A percentile compares a stretch with the other conserved stretches of the same genome.
Conservation (phyloP, 2,329 filamentous ascomycete genomes). For the Cucurbitaria berberidis region DNA sequence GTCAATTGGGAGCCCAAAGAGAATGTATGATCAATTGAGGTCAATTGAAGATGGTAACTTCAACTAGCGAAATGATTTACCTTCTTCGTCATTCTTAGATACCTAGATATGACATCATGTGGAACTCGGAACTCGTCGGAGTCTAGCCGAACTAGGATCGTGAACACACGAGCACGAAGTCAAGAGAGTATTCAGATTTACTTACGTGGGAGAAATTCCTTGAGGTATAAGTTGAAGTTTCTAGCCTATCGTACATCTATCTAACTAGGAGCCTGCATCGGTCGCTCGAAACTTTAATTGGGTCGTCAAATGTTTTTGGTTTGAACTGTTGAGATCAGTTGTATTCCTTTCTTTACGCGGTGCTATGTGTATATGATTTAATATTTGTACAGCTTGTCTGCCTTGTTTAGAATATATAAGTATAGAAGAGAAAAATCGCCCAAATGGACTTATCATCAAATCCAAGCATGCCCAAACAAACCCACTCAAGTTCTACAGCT, state of each 20-base stretch:
- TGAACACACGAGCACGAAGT: slow-evolving; percentile 6
- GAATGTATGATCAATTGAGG: background rate
- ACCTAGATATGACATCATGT: slow-evolving; percentile 1
- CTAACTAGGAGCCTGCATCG: background rate
- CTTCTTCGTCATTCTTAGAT: background rate
- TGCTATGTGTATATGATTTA: background rate
- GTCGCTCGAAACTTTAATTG: background rate
- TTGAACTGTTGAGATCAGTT: no score
- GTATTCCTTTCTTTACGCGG: background rate
- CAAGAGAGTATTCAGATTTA: no score
- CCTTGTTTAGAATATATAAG: background rate
- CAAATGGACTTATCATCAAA: no score
- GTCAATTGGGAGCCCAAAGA: background rate
- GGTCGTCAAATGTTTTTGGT: no score
- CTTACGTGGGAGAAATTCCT: no score
- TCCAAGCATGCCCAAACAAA: background rate
- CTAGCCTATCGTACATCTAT: background rate
- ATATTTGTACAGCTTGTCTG: background rate
- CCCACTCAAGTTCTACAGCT: background rate
- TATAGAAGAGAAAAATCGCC: background rate
- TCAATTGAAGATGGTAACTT: background rate
- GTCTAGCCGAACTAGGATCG: slow-evolving; percentile 5
- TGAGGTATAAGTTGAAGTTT: no score
- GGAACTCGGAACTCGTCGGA: slow-evolving; percentile 4
- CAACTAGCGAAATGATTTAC: background rate